These are phyloP conservation scores for Colletotrichum nymphaeae DNA, from an alignment of 2,329 filamentous ascomycete genomes.

Conservation along the genomic window DNA sequence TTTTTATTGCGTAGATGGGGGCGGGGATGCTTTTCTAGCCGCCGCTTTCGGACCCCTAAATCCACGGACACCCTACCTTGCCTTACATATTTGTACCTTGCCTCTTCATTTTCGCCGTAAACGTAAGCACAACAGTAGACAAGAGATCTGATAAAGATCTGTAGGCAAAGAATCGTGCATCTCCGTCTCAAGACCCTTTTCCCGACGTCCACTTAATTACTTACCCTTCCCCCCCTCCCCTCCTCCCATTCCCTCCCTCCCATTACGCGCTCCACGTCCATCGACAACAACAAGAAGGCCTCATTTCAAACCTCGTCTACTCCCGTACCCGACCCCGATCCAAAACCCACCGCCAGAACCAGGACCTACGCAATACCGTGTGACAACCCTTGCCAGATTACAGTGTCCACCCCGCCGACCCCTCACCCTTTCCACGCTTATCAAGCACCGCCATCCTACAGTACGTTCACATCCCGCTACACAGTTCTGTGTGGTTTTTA, in stretches of 20 bases:
- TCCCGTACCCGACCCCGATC: background rate
- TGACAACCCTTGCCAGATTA: slow-evolving; percentile 6
- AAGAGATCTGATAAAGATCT: slow-evolving; percentile 22
- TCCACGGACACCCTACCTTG: background rate
- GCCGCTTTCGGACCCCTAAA: slow-evolving; percentile 33
- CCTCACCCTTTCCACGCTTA: slow-evolving; percentile 32
- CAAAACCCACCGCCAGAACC: background rate
- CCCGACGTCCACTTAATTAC: background rate
- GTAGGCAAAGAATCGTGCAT: slow-evolving; percentile 13
- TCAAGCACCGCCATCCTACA: slow-evolving; percentile 28
- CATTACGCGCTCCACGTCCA: background rate
- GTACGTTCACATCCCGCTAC: slow-evolving; percentile 11
- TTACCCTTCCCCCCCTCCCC: background rate
- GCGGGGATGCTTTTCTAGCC: background rate
- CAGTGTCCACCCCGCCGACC: slow-evolving; percentile 34
- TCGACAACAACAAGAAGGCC: background rate
- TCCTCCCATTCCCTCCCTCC: too few species aligned
- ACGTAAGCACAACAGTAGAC: slow-evolving; percentile 17
- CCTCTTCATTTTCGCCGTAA: background rate
- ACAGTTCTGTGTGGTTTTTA: slow-evolving; percentile 18
- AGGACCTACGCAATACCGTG: slow-evolving; percentile 26
- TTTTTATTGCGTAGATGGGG: background rate
- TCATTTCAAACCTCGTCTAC: background rate
- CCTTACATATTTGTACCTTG: background rate
- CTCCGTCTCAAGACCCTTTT: slow-evolving; percentile 5